A percentile compares a stretch with the other conserved stretches of the same genome.
phyloP scores from a whole-genome alignment of 2,329 filamentous ascomycete genomes.

The Colletotrichum navitas region DNA sequence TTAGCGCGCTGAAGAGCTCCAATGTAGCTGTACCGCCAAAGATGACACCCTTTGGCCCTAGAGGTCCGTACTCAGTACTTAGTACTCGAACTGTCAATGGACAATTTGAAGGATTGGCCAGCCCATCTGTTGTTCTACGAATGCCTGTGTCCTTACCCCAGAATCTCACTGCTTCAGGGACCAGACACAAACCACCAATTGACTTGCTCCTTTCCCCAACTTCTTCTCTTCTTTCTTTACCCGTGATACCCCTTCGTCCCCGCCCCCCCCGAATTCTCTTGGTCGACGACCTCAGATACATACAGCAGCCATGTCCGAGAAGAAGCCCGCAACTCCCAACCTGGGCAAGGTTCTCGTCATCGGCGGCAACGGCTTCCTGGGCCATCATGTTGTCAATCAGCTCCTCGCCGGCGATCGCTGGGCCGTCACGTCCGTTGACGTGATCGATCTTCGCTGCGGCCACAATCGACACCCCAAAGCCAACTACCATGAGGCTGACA shows the following conservation, averaged over 20 bases:
- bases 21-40: constrained; percentile 9
- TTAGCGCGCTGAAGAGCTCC: constrained; percentile 33
- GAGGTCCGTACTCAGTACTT: constrained; percentile 3
- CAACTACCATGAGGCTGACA: constrained; percentile 81
- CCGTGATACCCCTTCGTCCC: background rate
- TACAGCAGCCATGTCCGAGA: constrained; percentile 44
- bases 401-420: constrained; percentile 65
- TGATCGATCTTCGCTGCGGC: constrained; percentile 78
- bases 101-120: constrained; percentile 31
- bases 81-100: constrained; percentile 21
- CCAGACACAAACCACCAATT: constrained; percentile 15
- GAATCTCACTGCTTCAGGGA: constrained; percentile 17
- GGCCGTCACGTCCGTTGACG: constrained; percentile 69
- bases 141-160: constrained; percentile 20
- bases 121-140: background rate
- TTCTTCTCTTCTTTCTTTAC: background rate
- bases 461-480: constrained; percentile 73
- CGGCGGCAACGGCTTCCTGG: constrained; percentile 87
- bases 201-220: constrained; percentile 11
- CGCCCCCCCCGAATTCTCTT: background rate
- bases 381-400: constrained; percentile 83
- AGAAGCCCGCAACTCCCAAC: constrained; percentile 50
- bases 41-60: background rate
- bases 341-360: constrained; percentile 82
- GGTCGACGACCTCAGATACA: background rate